A percentile compares a stretch with the other conserved stretches of the same genome.
Conservation (phyloP, 148 eudicot species). For the Vaccinium vitisidaea region DNA sequence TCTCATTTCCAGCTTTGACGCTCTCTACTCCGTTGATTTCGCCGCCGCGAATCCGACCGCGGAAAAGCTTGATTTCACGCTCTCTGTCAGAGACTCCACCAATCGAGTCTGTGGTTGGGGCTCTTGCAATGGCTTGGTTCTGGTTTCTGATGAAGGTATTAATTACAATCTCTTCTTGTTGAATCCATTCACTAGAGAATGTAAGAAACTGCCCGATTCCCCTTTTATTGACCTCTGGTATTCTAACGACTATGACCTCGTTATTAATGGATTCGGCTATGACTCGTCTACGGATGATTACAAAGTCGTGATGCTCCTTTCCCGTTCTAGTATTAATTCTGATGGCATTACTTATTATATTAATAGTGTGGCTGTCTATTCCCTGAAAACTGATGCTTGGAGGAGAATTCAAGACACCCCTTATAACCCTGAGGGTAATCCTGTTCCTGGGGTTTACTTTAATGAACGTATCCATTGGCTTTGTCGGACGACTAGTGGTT, state of each 20-base stretch:
- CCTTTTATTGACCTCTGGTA: neutral
- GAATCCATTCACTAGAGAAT: neutral
- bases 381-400: neutral
- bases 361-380: neutral
- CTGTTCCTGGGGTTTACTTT: neutral
- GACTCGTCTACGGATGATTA: neutral
- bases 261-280: neutral
- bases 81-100: neutral
- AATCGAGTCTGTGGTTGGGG: neutral
- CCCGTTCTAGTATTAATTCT: neutral
- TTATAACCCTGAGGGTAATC: neutral
- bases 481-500: neutral
- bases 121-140: neutral
- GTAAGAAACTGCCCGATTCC: neutral
- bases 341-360: neutral
- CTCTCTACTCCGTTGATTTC: neutral
- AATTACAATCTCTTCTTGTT: neutral
- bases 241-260: fast-evolving
- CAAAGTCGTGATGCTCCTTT: neutral
- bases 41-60: too few species aligned
- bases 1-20: neutral
- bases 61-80: neutral
- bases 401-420: neutral
- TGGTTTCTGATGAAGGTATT: neutral
- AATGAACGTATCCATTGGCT: neutral